A percentile compares a stretch with the other conserved stretches of the same genome.
Evolutionary conservation across 1,139 yeast genomes (phyloP).

Genomic region (Eremothecium coryli): DNA sequence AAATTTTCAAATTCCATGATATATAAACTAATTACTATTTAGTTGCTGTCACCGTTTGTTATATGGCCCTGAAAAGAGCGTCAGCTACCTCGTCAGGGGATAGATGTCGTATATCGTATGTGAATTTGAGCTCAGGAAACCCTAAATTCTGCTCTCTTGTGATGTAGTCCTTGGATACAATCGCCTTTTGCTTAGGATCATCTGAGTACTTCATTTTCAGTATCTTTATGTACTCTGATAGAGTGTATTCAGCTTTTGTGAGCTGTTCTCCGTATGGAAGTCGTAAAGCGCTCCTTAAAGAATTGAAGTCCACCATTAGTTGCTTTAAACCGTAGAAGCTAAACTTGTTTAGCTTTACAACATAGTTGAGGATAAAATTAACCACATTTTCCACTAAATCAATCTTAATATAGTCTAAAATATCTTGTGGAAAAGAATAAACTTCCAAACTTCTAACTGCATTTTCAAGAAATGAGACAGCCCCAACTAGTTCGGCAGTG

Average conservation of each 20-base stretch:
- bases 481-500: conserved; percentile 23
- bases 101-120: conserved; percentile 19
- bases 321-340: conserved; percentile 47
- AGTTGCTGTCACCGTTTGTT: conserved; percentile 10
- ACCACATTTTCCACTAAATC: conserved; percentile 41
- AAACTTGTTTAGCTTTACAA: conserved; percentile 59
- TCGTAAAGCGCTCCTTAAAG: conserved; percentile 36
- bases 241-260: conserved; percentile 31
- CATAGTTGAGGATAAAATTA: conserved; percentile 44
- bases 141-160: conserved; percentile 23
- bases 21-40: conserved; percentile 3
- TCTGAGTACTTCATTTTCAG: conserved; percentile 35
- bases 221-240: conserved; percentile 35
- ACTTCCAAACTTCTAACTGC: conserved; percentile 29
- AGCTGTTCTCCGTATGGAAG: conserved; percentile 29
- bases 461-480: conserved; percentile 19
- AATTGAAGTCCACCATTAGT: conserved; percentile 44
- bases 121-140: conserved; percentile 22
- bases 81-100: conserved; percentile 32
- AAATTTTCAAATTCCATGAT: conserved; percentile 11
- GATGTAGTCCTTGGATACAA: conserved; percentile 28
- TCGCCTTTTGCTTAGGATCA: conserved; percentile 29
- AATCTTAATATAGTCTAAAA: conserved; percentile 30
- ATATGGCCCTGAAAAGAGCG: conserved; percentile 29
- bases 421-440: conserved; percentile 21